These are phyloP conservation scores for Parathielavia hyrcaniae DNA, from an alignment of 495 filamentous ascomycete species.

Conservation along the genomic window DNA sequence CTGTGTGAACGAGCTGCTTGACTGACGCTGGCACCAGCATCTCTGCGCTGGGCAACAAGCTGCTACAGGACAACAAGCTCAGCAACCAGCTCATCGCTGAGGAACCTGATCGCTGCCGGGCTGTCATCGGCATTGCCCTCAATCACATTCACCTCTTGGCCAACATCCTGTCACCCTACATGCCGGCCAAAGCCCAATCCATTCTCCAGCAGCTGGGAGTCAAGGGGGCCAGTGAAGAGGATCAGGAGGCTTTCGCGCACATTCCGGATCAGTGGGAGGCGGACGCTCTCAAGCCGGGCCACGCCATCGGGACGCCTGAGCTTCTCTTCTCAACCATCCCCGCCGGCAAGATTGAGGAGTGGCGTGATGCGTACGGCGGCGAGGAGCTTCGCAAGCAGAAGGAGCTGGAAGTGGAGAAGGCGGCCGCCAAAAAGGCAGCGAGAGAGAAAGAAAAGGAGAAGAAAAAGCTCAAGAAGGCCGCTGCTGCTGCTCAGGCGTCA, in stretches of 20 bases:
- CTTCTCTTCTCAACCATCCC: conserved; percentile 67
- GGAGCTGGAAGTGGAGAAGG: conserved; percentile 26
- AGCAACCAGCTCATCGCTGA: conserved; percentile 53
- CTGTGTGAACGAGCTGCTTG: not conserved
- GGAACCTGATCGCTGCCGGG: conserved; percentile 64
- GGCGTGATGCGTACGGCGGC: conserved; percentile 75
- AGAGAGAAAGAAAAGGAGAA: conserved; percentile 30
- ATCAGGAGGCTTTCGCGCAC: conserved; percentile 41
- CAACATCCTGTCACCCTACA: conserved; percentile 70
- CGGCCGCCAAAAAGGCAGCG: conserved; percentile 24
- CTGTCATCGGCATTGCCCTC: conserved; percentile 73
- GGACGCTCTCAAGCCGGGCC: conserved; percentile 57
- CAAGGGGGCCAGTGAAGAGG: conserved; percentile 13
- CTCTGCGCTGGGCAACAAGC: conserved; percentile 60
- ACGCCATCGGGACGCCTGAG: conserved; percentile 73
- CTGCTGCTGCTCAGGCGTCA: conserved; percentile 18
- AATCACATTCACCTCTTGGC: conserved; percentile 79
- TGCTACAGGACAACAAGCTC: conserved; percentile 75
- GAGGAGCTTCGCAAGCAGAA: conserved; percentile 47
- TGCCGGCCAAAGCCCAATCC: conserved; percentile 68
- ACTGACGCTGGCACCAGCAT: conserved; percentile 48
- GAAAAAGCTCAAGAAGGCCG: conserved; percentile 29
- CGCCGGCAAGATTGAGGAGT: conserved; percentile 62
- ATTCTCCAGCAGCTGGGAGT: conserved; percentile 64
- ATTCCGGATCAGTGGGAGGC: conserved; percentile 71